Evolutionary conservation across 2,329 filamentous ascomycete species (phyloP).

Genomic region (Colletotrichum magnum): DNA sequence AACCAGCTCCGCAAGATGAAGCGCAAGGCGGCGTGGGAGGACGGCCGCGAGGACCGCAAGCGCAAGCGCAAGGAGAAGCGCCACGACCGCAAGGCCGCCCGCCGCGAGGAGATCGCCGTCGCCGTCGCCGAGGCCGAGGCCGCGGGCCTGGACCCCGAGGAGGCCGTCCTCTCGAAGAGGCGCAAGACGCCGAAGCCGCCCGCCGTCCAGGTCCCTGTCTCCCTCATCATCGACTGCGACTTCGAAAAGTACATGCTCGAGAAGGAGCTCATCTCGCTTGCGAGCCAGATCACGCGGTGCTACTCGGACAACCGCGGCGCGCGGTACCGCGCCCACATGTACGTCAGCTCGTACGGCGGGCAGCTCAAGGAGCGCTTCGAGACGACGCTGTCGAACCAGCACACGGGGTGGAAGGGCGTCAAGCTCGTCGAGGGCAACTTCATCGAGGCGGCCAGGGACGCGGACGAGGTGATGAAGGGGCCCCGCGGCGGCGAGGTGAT

Average conservation of each 20-base stretch:
- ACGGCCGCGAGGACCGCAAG: constrained; percentile 72
- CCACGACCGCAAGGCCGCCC: constrained; percentile 61
- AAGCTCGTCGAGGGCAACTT: constrained; percentile 83
- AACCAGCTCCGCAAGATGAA: constrained; percentile 86
- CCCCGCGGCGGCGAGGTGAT: constrained; percentile 69
- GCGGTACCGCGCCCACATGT: constrained; percentile 78
- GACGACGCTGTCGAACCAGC: constrained; percentile 77
- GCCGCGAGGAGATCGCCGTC: constrained; percentile 64
- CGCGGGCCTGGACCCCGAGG: constrained; percentile 58
- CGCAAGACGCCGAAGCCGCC: constrained; percentile 52
- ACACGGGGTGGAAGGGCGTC: constrained; percentile 85
- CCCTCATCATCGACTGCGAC: constrained; percentile 89
- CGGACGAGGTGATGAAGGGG: constrained; percentile 77
- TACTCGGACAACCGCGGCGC: constrained; percentile 90
- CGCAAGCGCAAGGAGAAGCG: constrained; percentile 69
- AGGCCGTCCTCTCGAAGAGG: constrained; percentile 42
- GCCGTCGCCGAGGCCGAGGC: constrained; percentile 61
- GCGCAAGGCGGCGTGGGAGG: constrained; percentile 82
- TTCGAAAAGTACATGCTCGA: constrained; percentile 93
- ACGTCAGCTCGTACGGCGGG: constrained; percentile 84
- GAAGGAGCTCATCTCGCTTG: constrained; percentile 86
- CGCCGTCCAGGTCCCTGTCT: constrained; percentile 76
- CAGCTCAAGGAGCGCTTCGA: constrained; percentile 85
- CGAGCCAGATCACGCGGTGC: constrained; percentile 85
- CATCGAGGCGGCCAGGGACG: constrained; percentile 74